Evolutionary conservation across 306 rosid genomes (phyloP).

Genomic region (Sphenostylis stenocarpa): DNA sequence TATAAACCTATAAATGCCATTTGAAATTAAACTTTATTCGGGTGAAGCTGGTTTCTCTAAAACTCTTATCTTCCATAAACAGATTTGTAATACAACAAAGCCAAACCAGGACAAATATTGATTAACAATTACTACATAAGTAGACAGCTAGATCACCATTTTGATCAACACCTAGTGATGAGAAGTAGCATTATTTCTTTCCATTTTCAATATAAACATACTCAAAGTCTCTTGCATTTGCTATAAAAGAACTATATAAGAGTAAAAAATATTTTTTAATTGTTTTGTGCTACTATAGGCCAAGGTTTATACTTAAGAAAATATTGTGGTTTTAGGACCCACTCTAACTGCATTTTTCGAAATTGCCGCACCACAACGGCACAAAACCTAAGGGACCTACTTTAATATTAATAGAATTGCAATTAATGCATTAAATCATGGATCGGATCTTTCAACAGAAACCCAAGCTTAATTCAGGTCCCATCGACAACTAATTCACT

Average conservation of each 20-base stretch:
- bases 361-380: constrained; percentile 34
- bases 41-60: not conserved
- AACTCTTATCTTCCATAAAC: not conserved
- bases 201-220: constrained; percentile 2
- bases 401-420: constrained; percentile 26
- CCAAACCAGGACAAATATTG: not conserved
- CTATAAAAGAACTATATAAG: not conserved
- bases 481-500: constrained; percentile 7
- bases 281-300: not conserved
- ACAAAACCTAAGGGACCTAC: constrained; percentile 21
- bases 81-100: not conserved
- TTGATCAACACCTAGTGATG: not conserved
- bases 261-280: not conserved
- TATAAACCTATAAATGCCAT: not conserved
- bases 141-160: not conserved
- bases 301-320: not conserved
- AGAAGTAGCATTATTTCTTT: not conserved
- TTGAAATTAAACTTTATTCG: not conserved
- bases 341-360: constrained; percentile 29
- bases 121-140: not conserved
- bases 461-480: constrained; percentile 16
- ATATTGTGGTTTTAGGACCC: constrained; percentile 15
- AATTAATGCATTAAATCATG: constrained; percentile 26
- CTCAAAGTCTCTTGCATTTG: not conserved
- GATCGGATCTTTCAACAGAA: constrained; percentile 23